Evolutionary conservation across 176 grass and related monocot genomes (phyloP).

Genomic region (Oryza coarctata): DNA sequence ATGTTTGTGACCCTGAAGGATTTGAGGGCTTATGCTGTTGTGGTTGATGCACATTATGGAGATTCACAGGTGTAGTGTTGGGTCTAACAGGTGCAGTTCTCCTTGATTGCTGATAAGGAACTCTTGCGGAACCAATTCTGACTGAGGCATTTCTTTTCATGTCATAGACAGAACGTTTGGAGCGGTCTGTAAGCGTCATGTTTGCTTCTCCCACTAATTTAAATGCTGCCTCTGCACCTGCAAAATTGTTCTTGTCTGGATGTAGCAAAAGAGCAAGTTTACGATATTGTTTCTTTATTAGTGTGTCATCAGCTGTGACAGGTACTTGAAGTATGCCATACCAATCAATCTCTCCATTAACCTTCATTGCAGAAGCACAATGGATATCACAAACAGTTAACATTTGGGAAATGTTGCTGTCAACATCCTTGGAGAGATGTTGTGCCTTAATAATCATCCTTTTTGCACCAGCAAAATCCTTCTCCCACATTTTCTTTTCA

Average conservation of each 20-base stretch:
- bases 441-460: constrained; percentile 75
- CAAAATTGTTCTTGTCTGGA: constrained; percentile 88
- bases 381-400: constrained; percentile 92
- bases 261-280: constrained; percentile 84
- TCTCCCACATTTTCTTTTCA: constrained; percentile 65
- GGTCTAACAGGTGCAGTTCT: constrained; percentile 35
- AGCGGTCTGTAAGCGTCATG: constrained; percentile 51
- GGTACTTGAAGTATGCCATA: constrained; percentile 82
- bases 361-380: constrained; percentile 51
- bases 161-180: constrained; percentile 62
- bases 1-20: constrained; percentile 42
- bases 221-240: constrained; percentile 84
- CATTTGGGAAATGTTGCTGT: constrained; percentile 67
- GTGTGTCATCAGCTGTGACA: constrained; percentile 52
- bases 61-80: constrained; percentile 46
- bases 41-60: constrained; percentile 41
- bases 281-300: constrained; percentile 82
- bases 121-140: constrained; percentile 15
- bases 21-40: constrained; percentile 37
- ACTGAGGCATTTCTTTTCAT: constrained; percentile 56
- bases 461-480: constrained; percentile 67
- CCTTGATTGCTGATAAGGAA: constrained; percentile 39
- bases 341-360: constrained; percentile 82
- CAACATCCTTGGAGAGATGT: constrained; percentile 58
- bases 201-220: constrained; percentile 91